These are phyloP conservation scores for Paramecium caudatum DNA, from an alignment of 73 alveolate genomes.

Conservation along the genomic window DNA sequence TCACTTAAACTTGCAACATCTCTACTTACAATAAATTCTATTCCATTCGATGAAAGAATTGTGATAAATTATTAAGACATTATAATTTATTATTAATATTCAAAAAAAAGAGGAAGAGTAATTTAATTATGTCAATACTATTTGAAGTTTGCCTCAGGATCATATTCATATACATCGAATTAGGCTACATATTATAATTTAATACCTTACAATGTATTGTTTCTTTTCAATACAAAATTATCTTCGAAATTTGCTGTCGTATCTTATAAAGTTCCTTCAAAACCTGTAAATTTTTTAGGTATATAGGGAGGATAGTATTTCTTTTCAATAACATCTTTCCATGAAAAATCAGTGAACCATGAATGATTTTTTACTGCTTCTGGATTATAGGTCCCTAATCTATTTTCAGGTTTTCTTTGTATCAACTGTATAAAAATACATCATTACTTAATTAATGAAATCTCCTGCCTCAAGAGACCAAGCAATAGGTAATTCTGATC, in stretches of 20 bases:
- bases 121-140: not conserved
- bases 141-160: slow-evolving; percentile 20
- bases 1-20: slow-evolving; percentile 39
- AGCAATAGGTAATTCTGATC: slow-evolving; percentile 82
- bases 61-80: not conserved
- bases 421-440: slow-evolving; percentile 67
- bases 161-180: slow-evolving; percentile 81
- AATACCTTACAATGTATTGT: slow-evolving; percentile 63
- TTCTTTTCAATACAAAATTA: slow-evolving; percentile 75
- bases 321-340: slow-evolving; percentile 70
- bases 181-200: slow-evolving; percentile 65
- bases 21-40: slow-evolving; percentile 19
- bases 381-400: slow-evolving; percentile 79
- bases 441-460: slow-evolving; percentile 84
- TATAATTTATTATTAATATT: slow-evolving; percentile 2
- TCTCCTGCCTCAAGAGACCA: slow-evolving; percentile 92
- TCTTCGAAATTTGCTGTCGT: slow-evolving; percentile 74
- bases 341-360: slow-evolving; percentile 77
- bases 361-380: slow-evolving; percentile 81
- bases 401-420: slow-evolving; percentile 78
- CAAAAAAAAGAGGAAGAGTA: not conserved
- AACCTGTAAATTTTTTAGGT: slow-evolving; percentile 44
- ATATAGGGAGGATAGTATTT: slow-evolving; percentile 67
- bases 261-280: slow-evolving; percentile 75
- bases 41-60: slow-evolving; percentile 5